phyloP scores from a whole-genome alignment of 768 basidiomycete species.

The Botryobasidium botryosum region DNA sequence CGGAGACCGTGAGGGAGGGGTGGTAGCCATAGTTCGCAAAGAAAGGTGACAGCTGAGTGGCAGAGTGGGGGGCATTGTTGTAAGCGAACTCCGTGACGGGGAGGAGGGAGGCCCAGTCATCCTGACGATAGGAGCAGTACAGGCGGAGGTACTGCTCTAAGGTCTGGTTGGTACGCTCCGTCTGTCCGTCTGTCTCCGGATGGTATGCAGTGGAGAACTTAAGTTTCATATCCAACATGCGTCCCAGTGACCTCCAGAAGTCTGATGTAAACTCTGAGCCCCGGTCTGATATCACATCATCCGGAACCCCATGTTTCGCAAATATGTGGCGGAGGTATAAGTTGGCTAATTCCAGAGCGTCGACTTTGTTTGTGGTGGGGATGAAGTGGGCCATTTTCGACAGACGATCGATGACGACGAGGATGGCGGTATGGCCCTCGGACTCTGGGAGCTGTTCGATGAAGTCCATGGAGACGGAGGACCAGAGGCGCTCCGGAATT shows the following conservation, averaged over 20 bases:
- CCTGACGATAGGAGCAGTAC: conserved; percentile 14
- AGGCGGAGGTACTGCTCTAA: conserved; percentile 20
- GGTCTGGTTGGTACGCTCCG: conserved; percentile 21
- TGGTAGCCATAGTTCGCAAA: conserved; percentile 14
- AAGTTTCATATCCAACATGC: conserved; percentile 12
- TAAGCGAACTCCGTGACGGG: conserved; percentile 18
- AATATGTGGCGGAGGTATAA: conserved; percentile 11
- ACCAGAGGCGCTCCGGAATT: conserved; percentile 5
- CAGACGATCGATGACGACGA: conserved; percentile 12
- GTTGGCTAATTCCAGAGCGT: conserved; percentile 1
- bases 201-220: conserved; percentile 22
- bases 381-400: conserved; percentile 11
- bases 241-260: conserved; percentile 18
- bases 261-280: neutral
- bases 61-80: conserved; percentile 19
- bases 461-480: conserved; percentile 9
- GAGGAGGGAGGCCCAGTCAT: conserved; percentile 18
- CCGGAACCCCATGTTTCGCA: conserved; percentile 5
- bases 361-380: conserved; percentile 4
- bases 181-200: conserved; percentile 26
- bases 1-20: neutral
- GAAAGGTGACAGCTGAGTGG: conserved; percentile 18
- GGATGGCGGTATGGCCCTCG: conserved; percentile 4
- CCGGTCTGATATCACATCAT: conserved; percentile 6
- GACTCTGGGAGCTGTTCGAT: conserved; percentile 15